These are phyloP conservation scores for Colletotrichum limetticola DNA, from an alignment of 2,329 filamentous ascomycete genomes.

Conservation along the genomic window DNA sequence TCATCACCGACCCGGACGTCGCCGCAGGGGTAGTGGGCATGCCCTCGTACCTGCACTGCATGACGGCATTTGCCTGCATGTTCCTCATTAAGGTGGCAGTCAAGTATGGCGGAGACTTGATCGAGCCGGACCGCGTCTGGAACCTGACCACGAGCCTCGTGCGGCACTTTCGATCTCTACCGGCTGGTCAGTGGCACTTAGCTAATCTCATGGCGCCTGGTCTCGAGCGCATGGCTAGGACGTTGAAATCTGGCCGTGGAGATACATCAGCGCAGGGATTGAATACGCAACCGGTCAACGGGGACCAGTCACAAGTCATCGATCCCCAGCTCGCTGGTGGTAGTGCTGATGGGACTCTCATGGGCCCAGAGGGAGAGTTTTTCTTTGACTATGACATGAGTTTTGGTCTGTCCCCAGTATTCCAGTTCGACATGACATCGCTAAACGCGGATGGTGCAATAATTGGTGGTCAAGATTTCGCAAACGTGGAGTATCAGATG, in stretches of 20 bases:
- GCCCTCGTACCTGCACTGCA: conserved; percentile 62
- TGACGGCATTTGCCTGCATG: conserved; percentile 64
- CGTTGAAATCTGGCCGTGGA: conserved; percentile 12
- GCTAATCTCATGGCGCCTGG: conserved; percentile 58
- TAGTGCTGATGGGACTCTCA: conserved; percentile 2
- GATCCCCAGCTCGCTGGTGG: not conserved
- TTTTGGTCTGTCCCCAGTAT: conserved; percentile 43
- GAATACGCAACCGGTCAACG: not conserved
- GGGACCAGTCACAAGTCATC: not conserved
- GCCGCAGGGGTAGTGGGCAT: conserved; percentile 54
- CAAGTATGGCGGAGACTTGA: conserved; percentile 51
- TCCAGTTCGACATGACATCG: conserved; percentile 41
- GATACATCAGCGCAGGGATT: not conserved
- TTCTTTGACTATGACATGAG: conserved; percentile 41
- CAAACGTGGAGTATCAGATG: conserved; percentile 12
- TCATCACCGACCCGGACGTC: conserved; percentile 55
- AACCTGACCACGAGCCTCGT: conserved; percentile 51
- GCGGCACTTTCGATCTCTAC: conserved; percentile 50
- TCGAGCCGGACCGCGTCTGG: conserved; percentile 49
- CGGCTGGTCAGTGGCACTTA: conserved; percentile 56
- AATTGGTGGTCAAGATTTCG: conserved; percentile 12
- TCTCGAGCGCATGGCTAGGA: conserved; percentile 51
- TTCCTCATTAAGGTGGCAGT: conserved; percentile 60
- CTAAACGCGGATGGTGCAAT: conserved; percentile 1
- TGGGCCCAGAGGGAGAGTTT: conserved; percentile 30